Evolutionary conservation across 2,329 filamentous ascomycete genomes (phyloP).

Genomic region (Corinectria fuckeliana): DNA sequence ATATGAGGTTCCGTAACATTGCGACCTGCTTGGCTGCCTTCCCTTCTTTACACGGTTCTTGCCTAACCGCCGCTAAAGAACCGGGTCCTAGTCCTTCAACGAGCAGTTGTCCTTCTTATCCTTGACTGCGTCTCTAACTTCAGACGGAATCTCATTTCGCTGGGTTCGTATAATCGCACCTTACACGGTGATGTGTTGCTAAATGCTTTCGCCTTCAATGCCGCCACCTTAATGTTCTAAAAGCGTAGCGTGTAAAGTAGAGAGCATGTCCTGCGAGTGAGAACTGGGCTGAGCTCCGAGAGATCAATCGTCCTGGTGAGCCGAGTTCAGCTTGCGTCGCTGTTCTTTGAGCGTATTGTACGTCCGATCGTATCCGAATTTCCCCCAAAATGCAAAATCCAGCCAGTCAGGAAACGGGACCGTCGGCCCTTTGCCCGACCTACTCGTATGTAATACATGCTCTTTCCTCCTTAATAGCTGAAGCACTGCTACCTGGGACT

Average conservation of each 20-base stretch:
- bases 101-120: neutral
- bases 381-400: constrained; percentile 1
- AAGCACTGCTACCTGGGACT: too few relatives aligned
- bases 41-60: too few relatives aligned
- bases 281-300: neutral
- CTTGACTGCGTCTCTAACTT: constrained; percentile 2
- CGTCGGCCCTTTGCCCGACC: neutral
- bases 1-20: too few relatives aligned
- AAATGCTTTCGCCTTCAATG: too few relatives aligned
- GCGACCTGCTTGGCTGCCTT: too few relatives aligned
- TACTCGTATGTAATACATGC: neutral
- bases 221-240: neutral
- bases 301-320: neutral
- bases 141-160: neutral
- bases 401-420: neutral
- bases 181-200: too few relatives aligned
- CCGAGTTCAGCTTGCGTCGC: constrained; percentile 3
- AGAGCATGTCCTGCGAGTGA: neutral
- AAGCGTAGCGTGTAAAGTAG: constrained; percentile 1
- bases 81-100: too few relatives aligned
- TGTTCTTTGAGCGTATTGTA: neutral
- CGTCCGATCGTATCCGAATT: constrained; percentile 7
- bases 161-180: too few relatives aligned
- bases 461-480: too few relatives aligned
- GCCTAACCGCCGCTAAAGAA: too few relatives aligned